These are phyloP conservation scores for Cercophora scortea DNA, from an alignment of 495 filamentous ascomycete genomes.

Conservation along the genomic window DNA sequence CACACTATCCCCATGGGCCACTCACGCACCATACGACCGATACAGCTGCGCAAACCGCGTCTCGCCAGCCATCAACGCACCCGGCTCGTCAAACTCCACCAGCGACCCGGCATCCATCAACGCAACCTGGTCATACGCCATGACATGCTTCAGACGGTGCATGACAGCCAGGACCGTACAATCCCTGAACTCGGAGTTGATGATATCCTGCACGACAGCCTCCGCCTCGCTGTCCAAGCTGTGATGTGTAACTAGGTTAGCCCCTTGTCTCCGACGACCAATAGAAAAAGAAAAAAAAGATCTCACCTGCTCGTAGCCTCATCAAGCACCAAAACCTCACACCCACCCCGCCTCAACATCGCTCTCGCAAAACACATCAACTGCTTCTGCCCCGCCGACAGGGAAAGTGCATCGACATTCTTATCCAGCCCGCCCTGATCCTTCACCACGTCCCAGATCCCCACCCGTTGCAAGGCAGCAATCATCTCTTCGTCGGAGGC, in stretches of 20 bases:
- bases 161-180: slow-evolving; percentile 36
- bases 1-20: not conserved
- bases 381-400: slow-evolving; percentile 54
- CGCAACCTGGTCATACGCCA: slow-evolving; percentile 33
- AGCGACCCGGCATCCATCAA: slow-evolving; percentile 29
- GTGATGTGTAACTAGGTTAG: not conserved
- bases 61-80: not conserved
- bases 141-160: slow-evolving; percentile 33
- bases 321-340: not conserved
- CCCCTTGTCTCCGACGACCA: not conserved
- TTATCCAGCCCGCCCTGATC: slow-evolving; percentile 26
- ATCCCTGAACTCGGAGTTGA: slow-evolving; percentile 27
- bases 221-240: slow-evolving; percentile 36
- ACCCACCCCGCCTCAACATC: slow-evolving; percentile 28
- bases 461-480: not conserved
- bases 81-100: slow-evolving; percentile 16
- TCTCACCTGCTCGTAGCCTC: not conserved
- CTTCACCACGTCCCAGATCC: not conserved
- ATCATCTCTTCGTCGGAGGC: not conserved
- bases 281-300: not conserved
- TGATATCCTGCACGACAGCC: slow-evolving; percentile 29
- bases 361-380: slow-evolving; percentile 54
- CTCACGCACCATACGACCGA: not conserved
- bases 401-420: slow-evolving; percentile 37
- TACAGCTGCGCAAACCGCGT: not conserved